These are phyloP conservation scores for Domatiomyces globalis DNA, from an alignment of 2,329 filamentous ascomycete genomes.

Conservation along the genomic window DNA sequence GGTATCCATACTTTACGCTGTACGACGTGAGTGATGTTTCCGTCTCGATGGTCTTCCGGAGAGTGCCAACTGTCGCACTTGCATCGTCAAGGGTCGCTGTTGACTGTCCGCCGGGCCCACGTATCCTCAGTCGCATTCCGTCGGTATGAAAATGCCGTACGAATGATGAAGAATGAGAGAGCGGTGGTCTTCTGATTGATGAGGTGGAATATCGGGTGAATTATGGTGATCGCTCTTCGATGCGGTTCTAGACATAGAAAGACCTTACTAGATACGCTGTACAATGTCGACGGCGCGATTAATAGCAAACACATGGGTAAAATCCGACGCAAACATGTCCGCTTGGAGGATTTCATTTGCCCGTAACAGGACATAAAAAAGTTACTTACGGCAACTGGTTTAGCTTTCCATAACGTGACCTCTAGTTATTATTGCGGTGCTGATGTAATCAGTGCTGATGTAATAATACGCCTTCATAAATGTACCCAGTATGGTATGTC, in stretches of 20 bases:
- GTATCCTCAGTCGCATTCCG: constrained; percentile 58
- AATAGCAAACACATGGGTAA: no score
- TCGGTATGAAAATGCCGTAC: no score
- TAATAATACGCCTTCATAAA: not conserved
- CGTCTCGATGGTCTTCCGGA: constrained; percentile 32
- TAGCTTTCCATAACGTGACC: no score
- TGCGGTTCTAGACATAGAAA: not conserved
- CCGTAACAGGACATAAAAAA: no score
- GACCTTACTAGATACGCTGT: not conserved
- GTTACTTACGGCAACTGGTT: no score
- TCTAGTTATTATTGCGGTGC: no score
- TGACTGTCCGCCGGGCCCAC: constrained; percentile 58
- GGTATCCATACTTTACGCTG: constrained; percentile 72
- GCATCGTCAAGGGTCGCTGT: constrained; percentile 52
- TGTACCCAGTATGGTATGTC: not conserved
- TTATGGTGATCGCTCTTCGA: not conserved
- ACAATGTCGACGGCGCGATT: no score
- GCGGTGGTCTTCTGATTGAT: no score
- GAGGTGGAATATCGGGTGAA: not conserved
- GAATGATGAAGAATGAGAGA: no score
- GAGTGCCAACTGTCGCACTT: constrained; percentile 39
- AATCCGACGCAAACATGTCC: no score
- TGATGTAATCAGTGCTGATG: no score
- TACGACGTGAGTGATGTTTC: constrained; percentile 54
- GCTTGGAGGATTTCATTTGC: no score